Conservation (phyloP, 805 yeast species). For the Limtongia smithiae region DNA sequence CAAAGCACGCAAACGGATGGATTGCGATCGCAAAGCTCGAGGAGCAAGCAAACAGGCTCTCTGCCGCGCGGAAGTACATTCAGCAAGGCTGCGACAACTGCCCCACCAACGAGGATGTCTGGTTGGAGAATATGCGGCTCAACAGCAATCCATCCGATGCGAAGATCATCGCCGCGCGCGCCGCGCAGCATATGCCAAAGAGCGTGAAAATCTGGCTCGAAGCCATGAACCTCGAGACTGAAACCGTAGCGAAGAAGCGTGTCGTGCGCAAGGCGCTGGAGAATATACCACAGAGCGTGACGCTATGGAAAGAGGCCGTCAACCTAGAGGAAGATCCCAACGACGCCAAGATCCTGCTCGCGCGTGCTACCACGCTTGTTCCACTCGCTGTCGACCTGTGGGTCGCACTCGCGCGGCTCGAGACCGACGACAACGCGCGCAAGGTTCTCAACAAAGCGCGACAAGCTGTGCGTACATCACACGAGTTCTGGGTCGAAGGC, state of each 20-base stretch:
- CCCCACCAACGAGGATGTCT: constrained; percentile 64
- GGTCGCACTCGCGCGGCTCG: constrained; percentile 53
- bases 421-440: constrained; percentile 48
- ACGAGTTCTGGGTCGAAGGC: constrained; percentile 66
- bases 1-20: constrained; percentile 74
- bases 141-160: constrained; percentile 48
- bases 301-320: constrained; percentile 68
- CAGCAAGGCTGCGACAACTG: constrained; percentile 71
- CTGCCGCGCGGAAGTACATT: constrained; percentile 57
- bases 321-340: constrained; percentile 53
- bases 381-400: constrained; percentile 66
- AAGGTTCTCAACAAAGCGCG: constrained; percentile 58
- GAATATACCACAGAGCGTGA: constrained; percentile 51
- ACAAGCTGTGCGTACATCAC: constrained; percentile 46
- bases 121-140: constrained; percentile 77
- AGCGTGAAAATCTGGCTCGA: constrained; percentile 69
- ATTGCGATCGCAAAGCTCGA: constrained; percentile 81
- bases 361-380: constrained; percentile 64
- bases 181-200: constrained; percentile 52
- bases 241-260: constrained; percentile 48
- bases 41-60: constrained; percentile 54
- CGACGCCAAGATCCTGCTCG: constrained; percentile 52
- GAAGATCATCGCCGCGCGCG: constrained; percentile 61
- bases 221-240: constrained; percentile 65
- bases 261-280: constrained; percentile 71